Base-by-base conservation (phyloP, 2,329 filamentous ascomycete species). In the Zymoseptoria ardabiliae region DNA sequence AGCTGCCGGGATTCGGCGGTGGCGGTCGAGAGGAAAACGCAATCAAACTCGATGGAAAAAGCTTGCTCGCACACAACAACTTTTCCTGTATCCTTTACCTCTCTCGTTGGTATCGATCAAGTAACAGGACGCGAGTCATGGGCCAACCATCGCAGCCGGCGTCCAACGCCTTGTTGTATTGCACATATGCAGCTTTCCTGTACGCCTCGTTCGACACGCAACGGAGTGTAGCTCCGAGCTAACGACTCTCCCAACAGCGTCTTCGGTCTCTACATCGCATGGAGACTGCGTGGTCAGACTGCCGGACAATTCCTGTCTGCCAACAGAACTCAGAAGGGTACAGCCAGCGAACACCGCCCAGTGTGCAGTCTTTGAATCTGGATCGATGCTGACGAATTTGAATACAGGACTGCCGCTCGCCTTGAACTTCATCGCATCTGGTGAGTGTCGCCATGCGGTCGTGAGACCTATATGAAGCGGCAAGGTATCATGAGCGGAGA, bases 391-490 rank as follows among this genome's bases (percentile, higher is more conserved):
- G 35, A 45, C 35, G 5, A n/a, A n/a, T 2, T 17, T 5, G 17
- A 45, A 45, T 61, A 21, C 69, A 94, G 90, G 88, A 66, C 78
- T 91, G 65, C 90, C 90, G 68, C 79, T 94, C 75, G 89, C 90
- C 74, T 81, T 94, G 72, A 94, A 94, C 78, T 94, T 94, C 79
- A 89, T 94, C 78, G 90, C 90, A 75, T 90, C 89, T 79, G 89
- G 90, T 94, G 85, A 93, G 90, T 93, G 75, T 66, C 64, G 68
- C 63, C 59, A 49, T 54, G 25, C 48, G 57, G 60, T 52, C 25
- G 17, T 45, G 17, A 55, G 51, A 53, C 56, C 54, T 20, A 50
- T 57, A 17, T 53, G 54, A 57, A 58, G 58, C 60, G 60, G 60
- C 59, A 58, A 30, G 25, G 56, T 54, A 59, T 52, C 35, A 54